These are phyloP conservation scores for Crithidia expoeki DNA, from an alignment of 208 protist species.

Conservation along the genomic window DNA sequence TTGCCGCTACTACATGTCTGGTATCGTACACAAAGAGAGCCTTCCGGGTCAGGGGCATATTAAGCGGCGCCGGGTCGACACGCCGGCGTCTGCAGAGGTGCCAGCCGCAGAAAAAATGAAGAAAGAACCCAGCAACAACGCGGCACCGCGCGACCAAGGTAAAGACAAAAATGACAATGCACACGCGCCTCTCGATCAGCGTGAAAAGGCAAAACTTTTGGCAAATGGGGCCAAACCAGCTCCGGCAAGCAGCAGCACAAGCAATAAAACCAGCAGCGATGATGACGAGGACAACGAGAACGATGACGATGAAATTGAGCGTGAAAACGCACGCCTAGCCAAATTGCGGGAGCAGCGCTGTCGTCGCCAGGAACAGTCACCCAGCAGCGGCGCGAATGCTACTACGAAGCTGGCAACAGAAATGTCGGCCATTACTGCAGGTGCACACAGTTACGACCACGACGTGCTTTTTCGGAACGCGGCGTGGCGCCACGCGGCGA, in stretches of 20 bases:
- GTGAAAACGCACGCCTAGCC: constrained; percentile 54
- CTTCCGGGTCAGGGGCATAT: constrained; percentile 56
- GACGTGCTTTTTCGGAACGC: constrained; percentile 73
- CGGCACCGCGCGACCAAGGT: not conserved
- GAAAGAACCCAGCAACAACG: not conserved
- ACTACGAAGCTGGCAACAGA: too few species aligned
- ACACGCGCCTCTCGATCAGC: not conserved
- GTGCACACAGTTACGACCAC: constrained; percentile 53
- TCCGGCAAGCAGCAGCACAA: constrained; percentile 2
- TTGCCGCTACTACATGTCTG: constrained; percentile 17
- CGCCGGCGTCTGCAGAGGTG: not conserved
- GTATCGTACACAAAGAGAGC: constrained; percentile 71
- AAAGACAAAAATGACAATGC: not conserved
- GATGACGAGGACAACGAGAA: too few species aligned
- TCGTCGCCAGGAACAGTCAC: constrained; percentile 19
- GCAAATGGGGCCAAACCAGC: not conserved
- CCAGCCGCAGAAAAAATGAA: not conserved
- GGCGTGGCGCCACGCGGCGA: constrained; percentile 40
- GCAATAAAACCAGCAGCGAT: constrained; percentile 27
- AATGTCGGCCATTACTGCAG: too few species aligned
- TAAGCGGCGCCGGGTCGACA: constrained; percentile 58
- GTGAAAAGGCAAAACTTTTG: not conserved
- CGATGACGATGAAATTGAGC: constrained; percentile 54
- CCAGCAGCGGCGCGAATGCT: too few species aligned
- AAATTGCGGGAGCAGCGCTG: constrained; percentile 43